Evolutionary conservation across 495 filamentous ascomycete species (phyloP), one percentile per base, ranked within the genome.

Genomic region (Recurvomyces mirabilis): DNA sequence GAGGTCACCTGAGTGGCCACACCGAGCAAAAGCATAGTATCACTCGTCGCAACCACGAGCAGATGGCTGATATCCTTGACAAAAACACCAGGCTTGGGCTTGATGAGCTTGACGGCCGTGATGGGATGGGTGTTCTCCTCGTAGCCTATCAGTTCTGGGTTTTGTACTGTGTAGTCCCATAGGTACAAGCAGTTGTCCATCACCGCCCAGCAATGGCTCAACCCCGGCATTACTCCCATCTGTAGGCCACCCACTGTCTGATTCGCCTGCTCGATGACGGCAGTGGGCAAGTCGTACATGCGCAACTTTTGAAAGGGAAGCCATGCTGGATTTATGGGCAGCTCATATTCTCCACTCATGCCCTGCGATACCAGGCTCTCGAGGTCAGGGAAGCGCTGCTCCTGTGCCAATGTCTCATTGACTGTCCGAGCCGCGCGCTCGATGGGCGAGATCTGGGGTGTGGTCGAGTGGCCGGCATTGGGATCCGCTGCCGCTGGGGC

Each of bases 121-220:
- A 99, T 94, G 43, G 70, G 82, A 58, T 93, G 79, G 4, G 77
- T 67, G 60, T 87, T 82, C 40, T 91, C 87, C 61, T 96, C 91
- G 58, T 79, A 96, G 22, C 89, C 91, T 42, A 91, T 80, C n/a
- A 94, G 63, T 54, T 91, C 82, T 18, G 88, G 82, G 55, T 86
- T 79, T 21, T 83, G 79, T 48, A 82, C 73, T 9, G 86, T 89
- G 57, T 94, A 99, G 62, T 99, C 91, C 91, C 91, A 99, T 11
- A 99, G 69, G 59, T 96, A 99, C 20, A 99, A 70, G 41, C 83
- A 79, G 63, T 91, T 94, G 65, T 99, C 91, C 56, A 99, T 93
- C 0, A 84, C 73, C 17, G 93, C 81, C 87, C 89, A 99, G 33
- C 88, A 89, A 65, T 95, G 88, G 46, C 85, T 84, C 52, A 99